Base-by-base conservation (phyloP, 2,329 filamentous ascomycete genomes). In the Biscogniauxia marginata region DNA sequence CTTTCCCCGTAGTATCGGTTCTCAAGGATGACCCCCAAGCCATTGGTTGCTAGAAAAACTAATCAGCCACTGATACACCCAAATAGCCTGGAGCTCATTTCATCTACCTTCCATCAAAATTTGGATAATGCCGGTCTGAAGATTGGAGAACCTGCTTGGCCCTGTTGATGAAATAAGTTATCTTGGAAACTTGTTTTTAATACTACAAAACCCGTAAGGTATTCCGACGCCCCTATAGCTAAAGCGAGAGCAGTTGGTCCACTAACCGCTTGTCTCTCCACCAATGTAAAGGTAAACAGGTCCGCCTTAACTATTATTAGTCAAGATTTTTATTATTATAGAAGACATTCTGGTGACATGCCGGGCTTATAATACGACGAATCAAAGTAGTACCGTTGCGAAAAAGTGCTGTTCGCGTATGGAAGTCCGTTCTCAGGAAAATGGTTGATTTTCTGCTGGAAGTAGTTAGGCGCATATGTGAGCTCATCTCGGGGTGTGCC, bases 381-480 rank as follows among this genome's bases (percentile, higher is more conserved):
- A 59, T 81, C 80, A 47, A 83, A 79, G 63, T 79, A 83, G 65
- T 81, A 84, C 48, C 80, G 75, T 66, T 84, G 81, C 50, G 74
- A 74, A 65, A 83, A 84, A 1, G 79, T 84, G 18, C 71, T 77
- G 55, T 76, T 74, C 11, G 73, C 73, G 60, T 75, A 77, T 4
- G 72, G 74, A 19, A 54, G 58, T 43, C 54, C 59, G 39, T 67
- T 70, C n/a, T 73, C 56, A 7, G 73, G 77, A 49, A 79, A 78
- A 65, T 79, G 77, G 59, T 79, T 77, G 59, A 79, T 77, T 66
- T 75, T 66, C 59, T 70, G 65, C 34, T 68, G 57, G 44, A 72
- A 70, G 51, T 68, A 70, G 49, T 71, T 54, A 11, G 61, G 56
- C 11, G 59, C 54, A 50, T 72, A 72, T 45, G 61, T 57, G 34